Conservation (phyloP, 2,329 filamentous ascomycete genomes). For the Cyphellophora attinorum region DNA sequence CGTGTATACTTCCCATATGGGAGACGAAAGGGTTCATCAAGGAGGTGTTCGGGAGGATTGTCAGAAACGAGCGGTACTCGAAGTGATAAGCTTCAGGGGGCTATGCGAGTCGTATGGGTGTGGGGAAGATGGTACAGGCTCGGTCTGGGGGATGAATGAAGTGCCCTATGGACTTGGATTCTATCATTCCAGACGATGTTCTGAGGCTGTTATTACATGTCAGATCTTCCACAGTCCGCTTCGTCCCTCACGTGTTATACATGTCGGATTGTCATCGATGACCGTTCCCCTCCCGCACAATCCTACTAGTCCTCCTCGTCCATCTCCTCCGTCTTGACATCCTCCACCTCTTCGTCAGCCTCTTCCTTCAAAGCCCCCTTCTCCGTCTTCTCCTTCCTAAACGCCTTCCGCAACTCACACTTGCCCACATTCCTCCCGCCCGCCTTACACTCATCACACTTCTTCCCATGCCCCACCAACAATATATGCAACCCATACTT, state of each 20-base stretch:
- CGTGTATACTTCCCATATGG: conserved; percentile 30
- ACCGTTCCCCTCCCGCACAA: no score
- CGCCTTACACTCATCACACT: conserved; percentile 50
- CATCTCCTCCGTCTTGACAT: conserved; percentile 1
- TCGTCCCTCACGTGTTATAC: no score
- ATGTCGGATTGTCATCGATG: no score
- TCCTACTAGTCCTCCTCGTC: conserved; percentile 1
- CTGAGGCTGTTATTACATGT: no score
- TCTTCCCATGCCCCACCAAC: conserved; percentile 53
- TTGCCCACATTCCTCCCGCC: conserved; percentile 47
- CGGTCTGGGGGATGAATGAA: no score
- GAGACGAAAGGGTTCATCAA: conserved; percentile 58
- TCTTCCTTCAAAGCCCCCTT: conserved; percentile 50
- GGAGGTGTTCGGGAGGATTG: conserved; percentile 49
- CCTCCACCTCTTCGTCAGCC: conserved; percentile 36
- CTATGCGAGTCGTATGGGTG: no score
- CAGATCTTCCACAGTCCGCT: no score
- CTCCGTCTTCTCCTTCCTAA: conserved; percentile 55
- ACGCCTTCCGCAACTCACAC: conserved; percentile 51
- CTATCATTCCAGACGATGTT: no score
- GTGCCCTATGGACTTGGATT: no score
- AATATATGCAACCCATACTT: conserved; percentile 56
- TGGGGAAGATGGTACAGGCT: no score
- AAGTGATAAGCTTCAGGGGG: no score
- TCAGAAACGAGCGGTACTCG: neutral